A percentile compares a stretch with the other conserved stretches of the same genome.
Conservation (phyloP, 2,329 filamentous ascomycete genomes). For the Alternaria incomplexa region DNA sequence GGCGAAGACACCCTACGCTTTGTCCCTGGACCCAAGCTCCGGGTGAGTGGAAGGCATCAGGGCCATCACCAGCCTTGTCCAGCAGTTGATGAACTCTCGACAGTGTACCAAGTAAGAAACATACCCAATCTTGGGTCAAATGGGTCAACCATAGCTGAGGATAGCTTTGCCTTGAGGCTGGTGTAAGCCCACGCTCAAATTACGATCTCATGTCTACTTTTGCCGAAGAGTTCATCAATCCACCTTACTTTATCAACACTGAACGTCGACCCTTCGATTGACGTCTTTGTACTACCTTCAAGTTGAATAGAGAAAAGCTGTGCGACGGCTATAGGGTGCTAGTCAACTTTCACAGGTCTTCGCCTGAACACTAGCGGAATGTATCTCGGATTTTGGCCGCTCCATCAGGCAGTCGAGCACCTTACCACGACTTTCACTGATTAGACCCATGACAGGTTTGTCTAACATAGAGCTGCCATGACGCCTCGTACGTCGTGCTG, state of each 20-base stretch:
- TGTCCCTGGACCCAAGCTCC: not conserved
- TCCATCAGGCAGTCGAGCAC: not conserved
- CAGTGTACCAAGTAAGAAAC: not conserved
- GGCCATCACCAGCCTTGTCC: not conserved
- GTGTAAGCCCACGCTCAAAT: not conserved
- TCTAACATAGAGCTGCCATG: not conserved
- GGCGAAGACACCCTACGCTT: not conserved
- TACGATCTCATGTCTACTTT: not conserved
- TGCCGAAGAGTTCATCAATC: not conserved
- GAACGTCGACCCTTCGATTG: not conserved
- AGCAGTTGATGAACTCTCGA: not conserved
- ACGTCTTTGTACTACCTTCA: not conserved
- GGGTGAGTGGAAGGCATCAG: not conserved
- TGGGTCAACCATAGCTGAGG: not conserved
- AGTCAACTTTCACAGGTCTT: not conserved
- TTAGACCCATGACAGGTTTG: not conserved
- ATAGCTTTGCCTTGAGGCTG: not conserved
- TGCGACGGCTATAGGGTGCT: not conserved
- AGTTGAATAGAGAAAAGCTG: not conserved
- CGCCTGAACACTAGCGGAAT: not conserved
- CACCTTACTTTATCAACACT: not conserved
- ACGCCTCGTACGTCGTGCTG: not conserved
- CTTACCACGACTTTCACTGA: not conserved
- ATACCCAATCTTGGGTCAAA: not conserved
- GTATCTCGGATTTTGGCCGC: not conserved